phyloP scores from a whole-genome alignment of 2,329 filamentous ascomycete species.

The Sarocladium brachiariae region DNA sequence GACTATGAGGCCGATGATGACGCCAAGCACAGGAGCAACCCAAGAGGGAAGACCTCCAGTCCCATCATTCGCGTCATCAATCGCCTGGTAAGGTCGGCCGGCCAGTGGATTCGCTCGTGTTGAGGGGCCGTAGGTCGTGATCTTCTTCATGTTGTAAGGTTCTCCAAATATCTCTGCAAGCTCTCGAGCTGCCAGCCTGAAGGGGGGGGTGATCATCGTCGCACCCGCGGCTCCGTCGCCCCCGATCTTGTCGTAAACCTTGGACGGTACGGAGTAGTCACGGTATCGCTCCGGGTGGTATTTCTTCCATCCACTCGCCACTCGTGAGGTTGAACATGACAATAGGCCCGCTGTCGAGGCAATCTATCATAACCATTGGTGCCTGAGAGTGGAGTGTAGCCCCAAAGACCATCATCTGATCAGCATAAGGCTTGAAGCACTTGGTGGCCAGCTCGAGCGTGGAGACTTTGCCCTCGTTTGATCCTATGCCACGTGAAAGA shows the following conservation, averaged over 20 bases:
- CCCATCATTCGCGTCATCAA: constrained; percentile 13
- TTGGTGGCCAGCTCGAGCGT: constrained; percentile 64
- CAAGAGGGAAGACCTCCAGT: constrained; percentile 42
- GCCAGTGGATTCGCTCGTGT: constrained; percentile 20
- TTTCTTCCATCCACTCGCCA: constrained; percentile 58
- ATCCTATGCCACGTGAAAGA: constrained; percentile 71
- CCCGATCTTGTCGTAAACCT: constrained; percentile 59
- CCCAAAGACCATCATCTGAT: constrained; percentile 77
- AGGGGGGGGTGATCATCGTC: constrained; percentile 59
- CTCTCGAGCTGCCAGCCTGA: constrained; percentile 39
- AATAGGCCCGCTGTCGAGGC: constrained; percentile 46
- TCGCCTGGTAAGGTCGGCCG: constrained; percentile 19
- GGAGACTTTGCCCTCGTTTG: constrained; percentile 38
- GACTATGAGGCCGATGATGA: constrained; percentile 52
- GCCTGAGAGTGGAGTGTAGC: constrained; percentile 39
- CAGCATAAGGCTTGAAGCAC: constrained; percentile 68
- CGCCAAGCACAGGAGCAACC: constrained; percentile 55
- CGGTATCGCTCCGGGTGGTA: constrained; percentile 60
- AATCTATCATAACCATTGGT: constrained; percentile 26
- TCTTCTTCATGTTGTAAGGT: constrained; percentile 48
- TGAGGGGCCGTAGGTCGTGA: constrained; percentile 54
- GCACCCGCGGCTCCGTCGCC: constrained; percentile 60
- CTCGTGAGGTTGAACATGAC: constrained; percentile 68
- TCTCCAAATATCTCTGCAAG: constrained; percentile 48
- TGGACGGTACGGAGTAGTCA: constrained; percentile 62